Evolutionary conservation across 495 filamentous ascomycete species (phyloP), one percentile per base, ranked within the genome.

Genomic region (Echria macrotheca): DNA sequence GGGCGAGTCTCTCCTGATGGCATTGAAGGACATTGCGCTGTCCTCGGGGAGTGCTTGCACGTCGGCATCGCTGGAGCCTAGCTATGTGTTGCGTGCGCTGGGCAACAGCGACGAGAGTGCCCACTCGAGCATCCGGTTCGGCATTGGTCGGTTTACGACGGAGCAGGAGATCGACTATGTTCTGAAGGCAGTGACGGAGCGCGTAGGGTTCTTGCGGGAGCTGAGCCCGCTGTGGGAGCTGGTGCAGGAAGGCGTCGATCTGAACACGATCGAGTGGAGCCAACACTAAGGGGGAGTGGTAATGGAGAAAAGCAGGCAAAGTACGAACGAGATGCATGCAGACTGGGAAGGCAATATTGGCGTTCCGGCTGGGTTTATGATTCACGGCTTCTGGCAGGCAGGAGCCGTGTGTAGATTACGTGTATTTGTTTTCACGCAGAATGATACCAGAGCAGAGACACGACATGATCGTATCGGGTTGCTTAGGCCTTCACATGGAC

Each of bases 11-110:
- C 84, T 98, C 4, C 78, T 98, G 47, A 98, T 98, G 93, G 93
- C 93, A 1, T 73, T 98, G 44, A 97, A 97, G 68, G 94, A 98
- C 60, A 95, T 98, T 71, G 93, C 93, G 0, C 74, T 98, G 12
- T 97, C 93, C 31, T 97, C 94, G 2, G 93, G 93, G 43, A 96
- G 89, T 60, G 93, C 93, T 5, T 98, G 93, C 69, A 98, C 93
- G 8, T 96, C 91, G 17, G 91, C 94, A 2, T 97, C 94, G 21
- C 69, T 98, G 26, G 93, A 98, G 68, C 93, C 93, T 15, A 91
- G 86, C 66, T 98, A 98, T 63, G 93, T 98, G 23, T 75, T 98
- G 18, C 82, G 94, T 35, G 93, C 93, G 10, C 74, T 98, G 29
- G 93, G 93, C 15, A 95, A 83, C 74, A 95, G 89, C 57, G 93